Evolutionary conservation across 129 eudicot genomes (phyloP).

Genomic region (Chrysanthemum seticuspe): DNA sequence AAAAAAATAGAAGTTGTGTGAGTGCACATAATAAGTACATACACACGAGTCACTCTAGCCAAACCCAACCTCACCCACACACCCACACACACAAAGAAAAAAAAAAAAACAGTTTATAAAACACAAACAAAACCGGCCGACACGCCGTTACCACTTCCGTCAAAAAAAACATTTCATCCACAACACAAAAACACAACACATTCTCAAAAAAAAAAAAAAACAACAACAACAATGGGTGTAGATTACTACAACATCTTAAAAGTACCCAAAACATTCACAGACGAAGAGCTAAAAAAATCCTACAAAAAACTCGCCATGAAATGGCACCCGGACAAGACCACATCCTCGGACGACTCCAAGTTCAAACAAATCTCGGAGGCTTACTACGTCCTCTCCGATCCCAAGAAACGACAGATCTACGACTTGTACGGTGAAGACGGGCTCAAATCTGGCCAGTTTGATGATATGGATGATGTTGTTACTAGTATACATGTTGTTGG

Average conservation of each 20-base stretch:
- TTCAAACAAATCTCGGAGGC: conserved; percentile 95
- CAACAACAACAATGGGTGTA: conserved; percentile 78
- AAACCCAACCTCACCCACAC: no score
- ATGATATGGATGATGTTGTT: conserved; percentile 4
- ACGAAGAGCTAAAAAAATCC: conserved; percentile 77
- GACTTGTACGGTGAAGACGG: conserved; percentile 90
- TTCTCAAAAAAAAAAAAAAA: neutral
- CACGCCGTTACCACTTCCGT: conserved; percentile 41
- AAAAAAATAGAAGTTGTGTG: no score
- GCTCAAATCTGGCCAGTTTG: conserved; percentile 42
- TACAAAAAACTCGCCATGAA: conserved; percentile 87
- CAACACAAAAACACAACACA: neutral
- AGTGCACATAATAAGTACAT: no score
- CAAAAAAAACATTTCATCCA: neutral
- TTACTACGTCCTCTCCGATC: conserved; percentile 73
- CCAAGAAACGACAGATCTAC: conserved; percentile 88
- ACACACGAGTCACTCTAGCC: no score
- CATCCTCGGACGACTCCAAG: conserved; percentile 62
- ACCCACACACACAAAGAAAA: neutral
- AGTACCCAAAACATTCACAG: conserved; percentile 46
- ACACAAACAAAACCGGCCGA: conserved; percentile 35
- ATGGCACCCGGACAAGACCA: conserved; percentile 96
- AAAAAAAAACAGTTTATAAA: conserved; percentile 6
- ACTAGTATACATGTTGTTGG: no score
- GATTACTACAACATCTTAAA: conserved; percentile 82